Percentiles rank a stretch among this genome's conserved stretches.
Evolutionary conservation across 2,329 filamentous ascomycete species (phyloP).

Genomic region (Simplicillium sp.): DNA sequence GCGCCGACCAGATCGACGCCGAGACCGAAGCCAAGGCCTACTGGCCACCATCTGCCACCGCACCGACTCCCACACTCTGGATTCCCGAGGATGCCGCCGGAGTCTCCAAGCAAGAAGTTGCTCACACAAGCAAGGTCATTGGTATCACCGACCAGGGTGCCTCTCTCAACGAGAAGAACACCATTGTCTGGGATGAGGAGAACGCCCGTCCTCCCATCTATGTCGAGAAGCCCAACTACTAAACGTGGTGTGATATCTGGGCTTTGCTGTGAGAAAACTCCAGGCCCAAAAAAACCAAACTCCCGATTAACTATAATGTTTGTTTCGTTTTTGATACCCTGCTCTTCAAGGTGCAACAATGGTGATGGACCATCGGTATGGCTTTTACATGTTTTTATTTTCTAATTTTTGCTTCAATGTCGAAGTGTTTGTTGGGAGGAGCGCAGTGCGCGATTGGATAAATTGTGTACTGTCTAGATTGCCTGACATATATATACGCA

Average conservation of each 20-base stretch:
- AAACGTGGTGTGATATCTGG: slow-evolving; percentile 9
- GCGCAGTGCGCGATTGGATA: too few relatives aligned
- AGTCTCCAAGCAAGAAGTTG: slow-evolving; percentile 62
- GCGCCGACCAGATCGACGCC: slow-evolving; percentile 48
- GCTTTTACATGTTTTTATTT: too few relatives aligned
- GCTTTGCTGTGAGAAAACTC: too few relatives aligned
- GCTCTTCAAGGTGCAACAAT: too few relatives aligned
- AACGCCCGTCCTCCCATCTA: slow-evolving; percentile 32
- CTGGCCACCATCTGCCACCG: slow-evolving; percentile 58
- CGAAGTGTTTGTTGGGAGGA: too few relatives aligned
- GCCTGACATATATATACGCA: too few relatives aligned
- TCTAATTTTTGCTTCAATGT: too few relatives aligned
- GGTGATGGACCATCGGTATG: too few relatives aligned
- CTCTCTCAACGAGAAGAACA: slow-evolving; percentile 55
- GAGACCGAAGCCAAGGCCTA: slow-evolving; percentile 60
- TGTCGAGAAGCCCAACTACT: slow-evolving; percentile 35
- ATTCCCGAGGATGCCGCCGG: slow-evolving; percentile 63
- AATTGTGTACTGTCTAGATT: too few relatives aligned
- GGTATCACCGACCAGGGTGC: slow-evolving; percentile 66
- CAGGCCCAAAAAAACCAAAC: too few relatives aligned
- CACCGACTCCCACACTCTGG: slow-evolving; percentile 59
- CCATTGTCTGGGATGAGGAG: slow-evolving; percentile 30
- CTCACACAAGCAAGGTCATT: slow-evolving; percentile 55
- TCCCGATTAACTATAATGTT: too few relatives aligned
- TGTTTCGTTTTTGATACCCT: too few relatives aligned